Base-by-base conservation (phyloP, 208 protist species). In the Angomonas desouzai region DNA sequence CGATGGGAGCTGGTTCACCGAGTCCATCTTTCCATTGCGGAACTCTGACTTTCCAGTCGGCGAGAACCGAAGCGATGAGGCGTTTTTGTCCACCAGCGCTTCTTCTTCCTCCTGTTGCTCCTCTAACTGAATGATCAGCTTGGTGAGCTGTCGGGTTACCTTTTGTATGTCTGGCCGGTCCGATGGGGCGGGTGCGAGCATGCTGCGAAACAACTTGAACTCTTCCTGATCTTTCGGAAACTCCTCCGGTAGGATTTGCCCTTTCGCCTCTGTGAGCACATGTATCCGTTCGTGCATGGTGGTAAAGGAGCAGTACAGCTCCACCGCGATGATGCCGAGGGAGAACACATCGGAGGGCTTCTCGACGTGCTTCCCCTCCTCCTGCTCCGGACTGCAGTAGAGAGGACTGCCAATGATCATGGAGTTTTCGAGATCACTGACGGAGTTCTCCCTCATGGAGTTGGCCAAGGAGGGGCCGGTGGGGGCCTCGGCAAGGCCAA, bases 371-470 rank as follows among this genome's bases (percentile, higher is more conserved):
- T 82, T 66, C 0, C 85, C 85, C 13, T 65, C 65, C 32, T 66
- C 77, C 72, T 92, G 88, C 69, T 94, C 88, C 0, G 88, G 88
- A 58, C 88, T 94, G 58, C 72, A 87, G 62, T 94, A 94, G 1
- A 92, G 72, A 10, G 88, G 88, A 16, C 70, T 92, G 30, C 82
- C 80, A 9, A 34, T 34, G 28, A 18, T 58, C 25, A 58, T 34
- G 28, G 53, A 27, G 53, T 18, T 20, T 36, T 10, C 13, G 3
- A 56, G 22, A 28, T 43, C 22, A 20, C 28, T 30, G 7, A 30
- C 51, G 28, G 28, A n/a, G 28, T 23, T 6, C 28, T 29, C 51
- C 4, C 28, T 20, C 25, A 13, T 23, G n/a, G 51, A 16, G 22
- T 16, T 27, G 16, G 3, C 28, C n/a, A n/a, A n/a, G n/a, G n/a